Conservation (phyloP, 805 yeast species). For the Wickerhamomyces queroliae region DNA sequence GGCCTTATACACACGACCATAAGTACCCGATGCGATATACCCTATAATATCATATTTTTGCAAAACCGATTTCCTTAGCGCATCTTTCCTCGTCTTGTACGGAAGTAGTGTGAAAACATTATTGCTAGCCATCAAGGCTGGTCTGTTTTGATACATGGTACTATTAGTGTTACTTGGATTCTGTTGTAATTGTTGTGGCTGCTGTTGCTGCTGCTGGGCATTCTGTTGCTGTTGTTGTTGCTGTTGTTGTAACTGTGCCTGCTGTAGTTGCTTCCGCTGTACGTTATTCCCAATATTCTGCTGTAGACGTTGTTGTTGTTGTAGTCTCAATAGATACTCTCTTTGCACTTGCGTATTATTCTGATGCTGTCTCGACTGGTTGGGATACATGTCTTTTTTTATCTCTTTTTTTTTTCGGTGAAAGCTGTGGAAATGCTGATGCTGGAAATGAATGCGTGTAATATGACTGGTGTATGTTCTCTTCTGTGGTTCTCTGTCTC, state of each 20-base stretch:
- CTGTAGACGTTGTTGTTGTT: conserved; percentile 10
- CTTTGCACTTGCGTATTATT: conserved; percentile 17
- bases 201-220: not conserved
- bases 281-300: not conserved
- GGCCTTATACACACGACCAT: conserved; percentile 93
- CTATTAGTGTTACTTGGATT: no score
- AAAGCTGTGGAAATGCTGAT: no score
- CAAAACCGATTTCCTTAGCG: conserved; percentile 64
- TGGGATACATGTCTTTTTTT: not conserved
- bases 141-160: conserved; percentile 17
- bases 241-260: not conserved
- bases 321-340: conserved; percentile 15
- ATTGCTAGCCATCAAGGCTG: conserved; percentile 49
- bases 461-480: no score
- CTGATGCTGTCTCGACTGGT: not conserved
- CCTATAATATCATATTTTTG: conserved; percentile 85
- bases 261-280: not conserved
- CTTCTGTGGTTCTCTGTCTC: no score
- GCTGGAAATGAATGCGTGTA: no score
- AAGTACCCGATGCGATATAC: conserved; percentile 97
- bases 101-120: conserved; percentile 51
- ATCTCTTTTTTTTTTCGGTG: no score
- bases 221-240: not conserved
- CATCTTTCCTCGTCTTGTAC: conserved; percentile 60
- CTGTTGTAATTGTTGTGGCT: conserved; percentile 2